A percentile compares a stretch with the other conserved stretches of the same genome.
These are phyloP conservation scores for Epipyxis sp. DNA, from an alignment of 108 stramenopile genomes.

Conservation along the genomic window DNA sequence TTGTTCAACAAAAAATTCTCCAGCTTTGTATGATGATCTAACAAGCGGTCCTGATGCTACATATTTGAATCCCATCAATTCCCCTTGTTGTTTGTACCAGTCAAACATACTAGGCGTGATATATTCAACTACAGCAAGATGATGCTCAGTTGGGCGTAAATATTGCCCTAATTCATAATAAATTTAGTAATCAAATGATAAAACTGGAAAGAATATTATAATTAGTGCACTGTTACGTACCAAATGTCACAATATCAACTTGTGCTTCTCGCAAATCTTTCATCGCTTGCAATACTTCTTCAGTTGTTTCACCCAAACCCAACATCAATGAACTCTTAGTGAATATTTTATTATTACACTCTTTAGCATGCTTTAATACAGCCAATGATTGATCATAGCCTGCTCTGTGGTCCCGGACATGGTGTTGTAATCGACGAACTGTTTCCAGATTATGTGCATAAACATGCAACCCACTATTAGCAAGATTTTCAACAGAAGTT, in stretches of 20 bases:
- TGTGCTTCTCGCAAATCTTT: conserved; percentile 76
- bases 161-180: conserved; percentile 85
- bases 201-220: no score
- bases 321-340: conserved; percentile 97
- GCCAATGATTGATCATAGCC: conserved; percentile 81
- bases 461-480: conserved; percentile 90
- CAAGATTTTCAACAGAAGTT: conserved; percentile 68
- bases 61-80: conserved; percentile 93
- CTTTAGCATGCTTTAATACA: conserved; percentile 82
- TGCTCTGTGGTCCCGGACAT: conserved; percentile 65
- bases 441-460: conserved; percentile 99
- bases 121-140: conserved; percentile 90
- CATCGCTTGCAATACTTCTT: conserved; percentile 92
- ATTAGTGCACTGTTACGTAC: no score
- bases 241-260: conserved; percentile 96
- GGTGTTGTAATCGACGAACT: conserved; percentile 79
- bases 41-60: conserved; percentile 96
- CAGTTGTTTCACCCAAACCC: conserved; percentile 94
- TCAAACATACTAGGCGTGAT: conserved; percentile 92
- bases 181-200: no score
- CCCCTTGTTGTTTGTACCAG: conserved; percentile 55
- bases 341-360: conserved; percentile 65
- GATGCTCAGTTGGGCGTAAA: conserved; percentile 87
- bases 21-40: conserved; percentile 90
- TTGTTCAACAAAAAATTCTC: conserved; percentile 88